These are phyloP conservation scores for Talaromyces adpressus DNA, from an alignment of 495 filamentous ascomycete species.

Conservation along the genomic window DNA sequence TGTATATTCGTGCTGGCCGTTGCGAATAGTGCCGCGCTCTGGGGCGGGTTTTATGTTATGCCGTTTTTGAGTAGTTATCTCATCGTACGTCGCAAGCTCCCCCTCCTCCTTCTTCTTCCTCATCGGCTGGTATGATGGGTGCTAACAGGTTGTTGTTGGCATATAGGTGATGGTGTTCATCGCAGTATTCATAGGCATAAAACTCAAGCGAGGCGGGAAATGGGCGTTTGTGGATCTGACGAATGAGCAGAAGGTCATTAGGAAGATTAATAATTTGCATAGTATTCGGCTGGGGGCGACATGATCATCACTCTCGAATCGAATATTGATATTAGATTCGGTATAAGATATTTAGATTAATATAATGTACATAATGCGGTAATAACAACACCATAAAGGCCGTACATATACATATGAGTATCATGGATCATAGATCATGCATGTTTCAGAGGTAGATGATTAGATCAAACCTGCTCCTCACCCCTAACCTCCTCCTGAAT, in stretches of 20 bases:
- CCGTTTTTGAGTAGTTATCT: slow-evolving; percentile 33
- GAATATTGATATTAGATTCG: not conserved
- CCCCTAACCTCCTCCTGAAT: not conserved
- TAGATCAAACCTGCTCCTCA: not conserved
- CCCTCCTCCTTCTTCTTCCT: too few relatives aligned
- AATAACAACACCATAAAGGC: not conserved
- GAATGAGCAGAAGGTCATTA: slow-evolving; percentile 9
- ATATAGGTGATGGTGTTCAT: slow-evolving; percentile 1
- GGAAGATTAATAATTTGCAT: slow-evolving; percentile 7
- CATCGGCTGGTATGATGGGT: too few relatives aligned
- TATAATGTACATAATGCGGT: not conserved
- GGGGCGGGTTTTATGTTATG: slow-evolving; percentile 22
- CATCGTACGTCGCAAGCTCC: slow-evolving; percentile 16
- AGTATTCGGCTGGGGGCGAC: slow-evolving; percentile 7
- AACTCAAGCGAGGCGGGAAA: slow-evolving; percentile 6
- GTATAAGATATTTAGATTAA: not conserved
- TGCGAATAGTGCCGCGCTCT: slow-evolving; percentile 31
- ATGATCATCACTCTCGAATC: not conserved
- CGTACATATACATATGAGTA: not conserved
- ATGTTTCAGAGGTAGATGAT: not conserved
- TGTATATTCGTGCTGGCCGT: slow-evolving; percentile 32
- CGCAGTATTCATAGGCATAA: not conserved
- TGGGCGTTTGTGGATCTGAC: slow-evolving; percentile 13
- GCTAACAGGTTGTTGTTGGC: not conserved
- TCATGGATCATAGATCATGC: not conserved